These are phyloP conservation scores for Malbranchea zuffiana DNA, from an alignment of 2,329 filamentous ascomycete genomes.

Conservation along the genomic window DNA sequence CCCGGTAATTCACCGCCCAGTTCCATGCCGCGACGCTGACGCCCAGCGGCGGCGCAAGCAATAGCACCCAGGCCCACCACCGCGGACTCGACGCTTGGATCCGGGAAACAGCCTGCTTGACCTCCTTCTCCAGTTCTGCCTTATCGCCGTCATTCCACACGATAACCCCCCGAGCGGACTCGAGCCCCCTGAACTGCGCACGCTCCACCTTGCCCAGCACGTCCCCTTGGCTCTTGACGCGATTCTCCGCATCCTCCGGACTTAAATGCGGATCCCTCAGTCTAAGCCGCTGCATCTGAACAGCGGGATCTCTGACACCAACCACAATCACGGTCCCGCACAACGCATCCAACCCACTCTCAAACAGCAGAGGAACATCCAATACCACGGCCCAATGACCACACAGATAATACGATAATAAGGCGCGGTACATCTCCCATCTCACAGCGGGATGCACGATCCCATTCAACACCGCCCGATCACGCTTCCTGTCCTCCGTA, in stretches of 20 bases:
- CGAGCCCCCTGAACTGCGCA: conserved; percentile 51
- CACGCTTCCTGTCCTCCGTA: conserved; percentile 55
- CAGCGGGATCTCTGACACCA: conserved; percentile 63
- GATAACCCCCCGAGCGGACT: conserved; percentile 56
- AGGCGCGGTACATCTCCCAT: conserved; percentile 63
- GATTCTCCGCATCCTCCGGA: conserved; percentile 75
- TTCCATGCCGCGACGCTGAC: conserved; percentile 58
- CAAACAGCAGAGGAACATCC: conserved; percentile 85
- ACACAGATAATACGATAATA: conserved; percentile 60
- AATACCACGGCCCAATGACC: conserved; percentile 84
- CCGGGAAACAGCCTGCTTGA: conserved; percentile 54
- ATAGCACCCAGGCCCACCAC: conserved; percentile 71
- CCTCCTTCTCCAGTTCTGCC: conserved; percentile 56
- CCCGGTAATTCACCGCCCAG: conserved; percentile 59
- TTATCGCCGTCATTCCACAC: conserved; percentile 80
- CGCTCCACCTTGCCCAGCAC: conserved; percentile 71
- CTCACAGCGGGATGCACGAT: conserved; percentile 92
- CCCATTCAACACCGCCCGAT: conserved; percentile 67
- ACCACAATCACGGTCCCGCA: conserved; percentile 83
- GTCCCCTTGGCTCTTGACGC: conserved; percentile 77
- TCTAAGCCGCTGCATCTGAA: conserved; percentile 71
- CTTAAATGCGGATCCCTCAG: conserved; percentile 66
- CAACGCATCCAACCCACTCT: conserved; percentile 72
- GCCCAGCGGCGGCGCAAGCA: conserved; percentile 64
- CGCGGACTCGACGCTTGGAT: conserved; percentile 54